phyloP scores from a whole-genome alignment of 306 rosid genomes.

The Delonix regia region DNA sequence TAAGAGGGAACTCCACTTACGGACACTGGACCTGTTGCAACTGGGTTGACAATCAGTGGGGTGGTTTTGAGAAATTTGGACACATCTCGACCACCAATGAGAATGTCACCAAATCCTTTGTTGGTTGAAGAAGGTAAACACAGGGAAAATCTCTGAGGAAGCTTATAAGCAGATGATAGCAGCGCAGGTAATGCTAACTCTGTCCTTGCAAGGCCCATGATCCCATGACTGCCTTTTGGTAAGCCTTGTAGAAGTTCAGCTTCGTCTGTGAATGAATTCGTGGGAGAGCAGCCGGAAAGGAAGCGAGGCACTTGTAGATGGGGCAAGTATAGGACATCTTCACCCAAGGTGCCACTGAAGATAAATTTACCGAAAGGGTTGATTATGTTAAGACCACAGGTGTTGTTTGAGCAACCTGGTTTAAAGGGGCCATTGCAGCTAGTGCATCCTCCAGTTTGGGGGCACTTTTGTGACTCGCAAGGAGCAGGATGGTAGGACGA shows the following conservation, averaged over 20 bases:
- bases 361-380: not conserved
- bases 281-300: constrained; percentile 8
- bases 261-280: not conserved
- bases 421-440: constrained; percentile 43
- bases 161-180: constrained; percentile 19
- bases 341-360: constrained; percentile 7
- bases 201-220: constrained; percentile 41
- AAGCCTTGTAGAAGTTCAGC: not conserved
- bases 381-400: not conserved
- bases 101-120: constrained; percentile 27
- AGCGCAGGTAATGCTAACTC: constrained; percentile 21
- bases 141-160: constrained; percentile 34
- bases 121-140: constrained; percentile 42
- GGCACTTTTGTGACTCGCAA: constrained; percentile 41
- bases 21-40: not conserved
- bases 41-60: constrained; percentile 22
- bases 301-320: not conserved
- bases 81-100: constrained; percentile 17
- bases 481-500: constrained; percentile 25
- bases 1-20: constrained; percentile 25
- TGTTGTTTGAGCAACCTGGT: constrained; percentile 48
- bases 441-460: not conserved
- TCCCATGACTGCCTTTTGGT: not conserved
- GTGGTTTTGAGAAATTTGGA: constrained; percentile 22
- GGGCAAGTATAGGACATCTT: constrained; percentile 7